A percentile compares a stretch with the other conserved stretches of the same genome.
These are phyloP conservation scores for Termitomyces sp. DNA, from an alignment of 768 basidiomycete genomes.

Conservation along the genomic window DNA sequence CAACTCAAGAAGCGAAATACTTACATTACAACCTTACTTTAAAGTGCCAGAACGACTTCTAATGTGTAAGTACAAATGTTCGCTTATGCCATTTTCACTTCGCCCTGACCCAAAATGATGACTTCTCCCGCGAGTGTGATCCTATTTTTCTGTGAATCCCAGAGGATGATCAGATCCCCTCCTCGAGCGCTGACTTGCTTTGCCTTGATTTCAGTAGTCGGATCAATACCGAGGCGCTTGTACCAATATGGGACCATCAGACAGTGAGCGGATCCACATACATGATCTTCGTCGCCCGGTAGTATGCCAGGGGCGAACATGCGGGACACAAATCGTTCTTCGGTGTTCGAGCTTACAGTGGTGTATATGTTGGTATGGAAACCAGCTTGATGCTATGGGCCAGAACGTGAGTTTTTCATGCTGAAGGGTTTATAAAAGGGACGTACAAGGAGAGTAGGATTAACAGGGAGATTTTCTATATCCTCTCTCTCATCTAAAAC, in stretches of 20 bases:
- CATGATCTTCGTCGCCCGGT: conserved; percentile 8
- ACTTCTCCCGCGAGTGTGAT: conserved; percentile 32
- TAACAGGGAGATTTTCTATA: conserved; percentile 6
- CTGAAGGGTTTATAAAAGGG: not conserved
- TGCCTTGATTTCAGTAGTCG: conserved; percentile 27
- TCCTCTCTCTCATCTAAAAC: conserved; percentile 31
- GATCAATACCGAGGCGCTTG: conserved; percentile 24
- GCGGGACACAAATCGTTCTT: conserved; percentile 39
- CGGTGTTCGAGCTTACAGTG: conserved; percentile 20
- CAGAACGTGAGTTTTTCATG: not conserved
- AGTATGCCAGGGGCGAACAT: conserved; percentile 38
- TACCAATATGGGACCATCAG: conserved; percentile 37
- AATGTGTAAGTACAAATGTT: too few species aligned
- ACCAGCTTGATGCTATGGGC: conserved; percentile 23
- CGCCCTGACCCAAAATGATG: conserved; percentile 26
- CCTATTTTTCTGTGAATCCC: conserved; percentile 23
- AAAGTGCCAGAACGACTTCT: not conserved
- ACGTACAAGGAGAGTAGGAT: conserved; percentile 5
- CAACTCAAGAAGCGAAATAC: too few species aligned
- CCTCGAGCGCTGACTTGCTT: conserved; percentile 48
- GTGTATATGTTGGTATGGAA: conserved; percentile 35
- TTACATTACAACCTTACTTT: not conserved
- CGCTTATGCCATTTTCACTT: not conserved
- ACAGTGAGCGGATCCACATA: conserved; percentile 48
- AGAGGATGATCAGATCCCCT: conserved; percentile 30